These are phyloP conservation scores for Adansonia grandidieri DNA, from an alignment of 441 rosid species.

Conservation along the genomic window DNA sequence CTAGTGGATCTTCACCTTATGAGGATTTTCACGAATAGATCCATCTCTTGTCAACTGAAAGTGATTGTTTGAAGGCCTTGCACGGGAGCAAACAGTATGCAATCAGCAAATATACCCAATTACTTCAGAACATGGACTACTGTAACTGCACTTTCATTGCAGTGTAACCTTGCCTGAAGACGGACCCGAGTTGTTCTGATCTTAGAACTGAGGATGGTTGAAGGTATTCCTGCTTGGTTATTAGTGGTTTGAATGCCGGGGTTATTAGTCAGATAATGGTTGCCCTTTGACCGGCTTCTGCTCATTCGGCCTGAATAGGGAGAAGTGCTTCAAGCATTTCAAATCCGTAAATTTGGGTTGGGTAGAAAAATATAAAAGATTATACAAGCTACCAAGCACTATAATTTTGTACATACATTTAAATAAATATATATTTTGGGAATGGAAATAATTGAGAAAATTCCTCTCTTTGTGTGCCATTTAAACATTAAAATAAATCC, in stretches of 20 bases:
- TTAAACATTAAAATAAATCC: background rate
- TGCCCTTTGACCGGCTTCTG: background rate
- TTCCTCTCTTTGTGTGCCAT: background rate
- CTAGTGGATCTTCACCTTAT: slow-evolving; percentile 79
- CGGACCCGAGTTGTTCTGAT: background rate
- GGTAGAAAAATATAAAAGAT: slow-evolving; percentile 22
- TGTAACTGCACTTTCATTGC: background rate
- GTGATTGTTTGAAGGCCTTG: slow-evolving; percentile 17
- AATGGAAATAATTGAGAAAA: slow-evolving; percentile 29
- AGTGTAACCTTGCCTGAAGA: slow-evolving; percentile 1
- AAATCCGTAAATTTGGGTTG: slow-evolving; percentile 31
- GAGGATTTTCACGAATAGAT: slow-evolving; percentile 75
- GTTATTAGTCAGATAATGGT: background rate
- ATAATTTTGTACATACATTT: slow-evolving; percentile 40
- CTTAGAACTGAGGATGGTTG: background rate
- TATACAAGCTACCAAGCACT: slow-evolving; percentile 28
- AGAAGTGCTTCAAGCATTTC: slow-evolving; percentile 7
- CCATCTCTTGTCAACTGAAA: slow-evolving; percentile 12
- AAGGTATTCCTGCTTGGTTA: background rate
- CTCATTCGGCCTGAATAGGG: background rate
- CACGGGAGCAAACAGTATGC: slow-evolving; percentile 9
- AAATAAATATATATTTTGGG: slow-evolving; percentile 21
- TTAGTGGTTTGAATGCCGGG: slow-evolving; percentile 9
- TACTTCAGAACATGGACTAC: background rate
- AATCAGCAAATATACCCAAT: background rate